Evolutionary conservation across 306 rosid species (phyloP), one percentile per base, ranked within the genome.

Genomic region (Prunus padus): DNA sequence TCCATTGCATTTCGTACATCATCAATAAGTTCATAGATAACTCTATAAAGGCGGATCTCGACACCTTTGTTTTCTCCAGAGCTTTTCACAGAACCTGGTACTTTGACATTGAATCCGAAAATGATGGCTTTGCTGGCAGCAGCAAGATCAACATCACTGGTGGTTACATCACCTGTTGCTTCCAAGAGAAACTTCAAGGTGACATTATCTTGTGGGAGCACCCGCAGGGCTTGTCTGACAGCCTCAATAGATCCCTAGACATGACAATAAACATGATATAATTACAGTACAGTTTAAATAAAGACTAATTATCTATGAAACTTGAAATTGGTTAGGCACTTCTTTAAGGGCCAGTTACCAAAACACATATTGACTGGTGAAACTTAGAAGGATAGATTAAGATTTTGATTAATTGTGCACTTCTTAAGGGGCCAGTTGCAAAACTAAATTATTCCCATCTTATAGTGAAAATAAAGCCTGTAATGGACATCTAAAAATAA

Each of bases 1-100:
- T 95, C 99, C 99, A 95, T 95, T 80, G 99, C 99, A 9, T 89
- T 89, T 76, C 97, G 84, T 40, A 92, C 92, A 40, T 95, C 97
- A 72, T 90, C 99, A 47, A 92, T 92, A 33, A 95, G 90, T 77
- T 95, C 99, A 72, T 95, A 95, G 71, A 95, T 95, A 57, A 95
- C 92, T 92, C 80, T 89, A 76, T 95, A 95, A n/a, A 87, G 72
- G 81, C 99, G 84, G 82, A 95, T 90, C 84, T 95, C 99, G 69
- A 95, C 96, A 1, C 85, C 88, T 87, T 95, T 95, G 79, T 86
- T 92, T 0, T 92, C 97, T 49, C 96, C 96, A 74, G 90, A 87
- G 79, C 87, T 95, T 82, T 92, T 95, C 51, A 95, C 97, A 33
- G 97, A 77, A 55, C 93, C 97, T 40, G 97, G 86, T 67, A 86